phyloP scores from a whole-genome alignment of 1,284 basidiomycete genomes.

The Puccinia triticina region DNA sequence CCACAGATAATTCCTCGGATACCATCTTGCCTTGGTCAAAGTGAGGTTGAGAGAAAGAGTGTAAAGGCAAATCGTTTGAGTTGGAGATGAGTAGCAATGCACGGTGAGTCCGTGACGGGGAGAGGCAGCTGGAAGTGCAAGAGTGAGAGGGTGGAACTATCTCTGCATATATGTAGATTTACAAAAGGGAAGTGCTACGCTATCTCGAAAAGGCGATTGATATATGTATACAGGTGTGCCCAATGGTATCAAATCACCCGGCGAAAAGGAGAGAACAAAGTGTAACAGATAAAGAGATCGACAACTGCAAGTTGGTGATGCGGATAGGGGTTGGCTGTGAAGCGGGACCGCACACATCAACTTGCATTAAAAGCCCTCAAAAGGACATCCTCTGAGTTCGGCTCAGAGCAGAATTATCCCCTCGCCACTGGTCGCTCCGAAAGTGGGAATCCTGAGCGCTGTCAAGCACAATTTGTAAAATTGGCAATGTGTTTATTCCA shows the following conservation, averaged over 20 bases:
- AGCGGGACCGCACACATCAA: slow-evolving; percentile 18
- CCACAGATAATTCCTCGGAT: slow-evolving; percentile 7
- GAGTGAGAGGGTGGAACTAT: background rate
- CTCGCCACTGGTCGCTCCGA: background rate
- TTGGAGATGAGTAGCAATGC: background rate
- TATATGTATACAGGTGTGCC: background rate
- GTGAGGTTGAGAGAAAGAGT: background rate
- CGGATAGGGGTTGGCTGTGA: slow-evolving; percentile 33
- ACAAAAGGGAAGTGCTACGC: background rate
- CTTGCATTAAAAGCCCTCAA: slow-evolving; percentile 26
- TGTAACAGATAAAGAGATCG: slow-evolving; percentile 14
- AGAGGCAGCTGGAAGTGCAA: background rate
- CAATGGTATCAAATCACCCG: background rate
- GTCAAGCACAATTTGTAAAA: slow-evolving; percentile 22
- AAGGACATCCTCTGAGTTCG: slow-evolving; percentile 25
- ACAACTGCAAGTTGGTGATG: slow-evolving; percentile 19
- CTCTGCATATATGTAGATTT: background rate
- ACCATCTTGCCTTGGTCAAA: background rate
- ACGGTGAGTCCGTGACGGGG: background rate
- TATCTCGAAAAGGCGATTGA: background rate
- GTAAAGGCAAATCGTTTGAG: background rate
- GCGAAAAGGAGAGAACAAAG: slow-evolving; percentile 14
- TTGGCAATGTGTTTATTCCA: slow-evolving; percentile 14
- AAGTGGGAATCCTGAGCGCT: slow-evolving; percentile 9
- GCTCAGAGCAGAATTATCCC: background rate